Conservation (phyloP, 1,284 basidiomycete genomes). For the Moesziomyces sp. region DNA sequence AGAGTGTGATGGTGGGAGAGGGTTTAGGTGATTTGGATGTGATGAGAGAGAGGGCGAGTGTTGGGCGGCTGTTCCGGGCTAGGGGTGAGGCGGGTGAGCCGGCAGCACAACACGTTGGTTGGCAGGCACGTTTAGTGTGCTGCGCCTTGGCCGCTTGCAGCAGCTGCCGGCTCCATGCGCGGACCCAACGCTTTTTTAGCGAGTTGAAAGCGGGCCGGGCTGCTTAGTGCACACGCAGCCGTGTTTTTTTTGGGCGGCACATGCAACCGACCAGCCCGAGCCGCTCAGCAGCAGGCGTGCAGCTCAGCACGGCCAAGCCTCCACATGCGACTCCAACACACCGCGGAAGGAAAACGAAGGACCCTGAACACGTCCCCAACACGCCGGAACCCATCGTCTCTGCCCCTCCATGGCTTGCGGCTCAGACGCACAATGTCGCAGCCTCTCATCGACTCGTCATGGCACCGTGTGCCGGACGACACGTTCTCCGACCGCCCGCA, state of each 20-base stretch:
- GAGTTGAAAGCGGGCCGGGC: neutral
- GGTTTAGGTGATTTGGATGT: neutral
- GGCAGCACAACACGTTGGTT: neutral
- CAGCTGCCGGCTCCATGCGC: neutral
- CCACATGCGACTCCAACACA: neutral
- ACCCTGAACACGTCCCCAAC: too few species aligned
- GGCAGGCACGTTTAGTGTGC: neutral
- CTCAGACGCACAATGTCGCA: conserved; percentile 5
- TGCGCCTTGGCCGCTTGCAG: neutral
- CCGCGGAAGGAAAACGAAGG: too few species aligned
- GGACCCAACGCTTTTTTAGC: neutral
- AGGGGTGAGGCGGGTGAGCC: too few species aligned
- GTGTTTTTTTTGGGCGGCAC: neutral
- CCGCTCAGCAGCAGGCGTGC: neutral
- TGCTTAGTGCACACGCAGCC: too few species aligned
- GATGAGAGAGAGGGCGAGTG: neutral
- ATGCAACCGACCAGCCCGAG: neutral
- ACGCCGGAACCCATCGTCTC: neutral
- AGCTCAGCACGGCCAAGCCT: neutral
- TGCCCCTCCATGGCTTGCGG: neutral
- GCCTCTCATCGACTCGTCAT: conserved; percentile 28
- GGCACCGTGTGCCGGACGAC: conserved; percentile 26
- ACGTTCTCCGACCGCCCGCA: conserved; percentile 13
- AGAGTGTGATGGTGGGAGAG: too few species aligned
- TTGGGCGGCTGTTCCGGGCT: neutral